These are phyloP conservation scores for Scutellaria baicalensis DNA, from an alignment of 257 asterid species.

Conservation along the genomic window DNA sequence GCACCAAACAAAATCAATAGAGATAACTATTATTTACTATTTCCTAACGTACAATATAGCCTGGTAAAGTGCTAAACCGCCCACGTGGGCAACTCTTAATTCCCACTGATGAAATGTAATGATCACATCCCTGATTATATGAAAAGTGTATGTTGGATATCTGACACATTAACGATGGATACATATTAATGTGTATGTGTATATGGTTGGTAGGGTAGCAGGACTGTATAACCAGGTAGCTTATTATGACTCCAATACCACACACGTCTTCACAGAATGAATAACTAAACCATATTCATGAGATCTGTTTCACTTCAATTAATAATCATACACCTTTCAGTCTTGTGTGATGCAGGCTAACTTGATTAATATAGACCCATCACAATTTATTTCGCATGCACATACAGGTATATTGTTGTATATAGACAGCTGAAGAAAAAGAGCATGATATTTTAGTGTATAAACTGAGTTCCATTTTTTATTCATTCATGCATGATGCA, in stretches of 20 bases:
- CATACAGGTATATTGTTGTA: neutral
- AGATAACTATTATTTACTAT: neutral
- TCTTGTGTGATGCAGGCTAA: neutral
- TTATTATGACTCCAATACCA: neutral
- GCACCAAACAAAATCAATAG: conserved; percentile 8
- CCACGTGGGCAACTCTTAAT: too few relatives aligned
- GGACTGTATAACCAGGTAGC: neutral
- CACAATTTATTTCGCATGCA: neutral
- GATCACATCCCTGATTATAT: too few relatives aligned
- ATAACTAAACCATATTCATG: neutral
- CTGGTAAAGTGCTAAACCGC: too few relatives aligned
- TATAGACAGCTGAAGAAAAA: neutral
- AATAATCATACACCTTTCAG: neutral
- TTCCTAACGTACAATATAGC: too few relatives aligned
- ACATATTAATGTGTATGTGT: too few relatives aligned
- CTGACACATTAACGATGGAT: too few relatives aligned
- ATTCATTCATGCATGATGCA: neutral
- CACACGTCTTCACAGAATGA: neutral
- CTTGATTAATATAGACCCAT: neutral
- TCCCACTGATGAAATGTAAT: too few relatives aligned
- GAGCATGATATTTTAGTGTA: too few relatives aligned
- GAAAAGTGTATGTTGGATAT: too few relatives aligned
- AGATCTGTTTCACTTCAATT: neutral
- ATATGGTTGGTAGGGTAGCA: too few relatives aligned
- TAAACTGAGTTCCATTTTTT: neutral